Percentiles rank a stretch among this genome's conserved stretches.
phyloP scores from a whole-genome alignment of 2,329 filamentous ascomycete species.

The Ophiostoma pallidulum region DNA sequence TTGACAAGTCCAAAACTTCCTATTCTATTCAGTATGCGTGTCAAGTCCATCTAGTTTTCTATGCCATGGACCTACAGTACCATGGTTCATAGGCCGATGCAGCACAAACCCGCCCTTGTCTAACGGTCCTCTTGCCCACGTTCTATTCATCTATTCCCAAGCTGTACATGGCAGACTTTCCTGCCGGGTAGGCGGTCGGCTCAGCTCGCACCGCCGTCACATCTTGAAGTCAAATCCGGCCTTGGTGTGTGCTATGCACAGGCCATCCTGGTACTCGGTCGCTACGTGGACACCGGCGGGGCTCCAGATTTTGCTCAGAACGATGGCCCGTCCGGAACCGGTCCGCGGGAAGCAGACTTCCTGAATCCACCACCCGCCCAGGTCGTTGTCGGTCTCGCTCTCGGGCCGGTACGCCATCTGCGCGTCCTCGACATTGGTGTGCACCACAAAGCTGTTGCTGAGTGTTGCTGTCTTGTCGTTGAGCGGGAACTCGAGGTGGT shows the following conservation, averaged over 20 bases:
- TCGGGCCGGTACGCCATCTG: constrained; percentile 30
- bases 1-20: too few relatives aligned
- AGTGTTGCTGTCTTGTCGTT: constrained; percentile 34
- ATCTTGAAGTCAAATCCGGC: constrained; percentile 1
- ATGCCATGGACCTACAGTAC: too few relatives aligned
- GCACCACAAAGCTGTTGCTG: constrained; percentile 43
- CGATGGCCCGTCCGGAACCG: constrained; percentile 35
- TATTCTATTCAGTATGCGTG: too few relatives aligned
- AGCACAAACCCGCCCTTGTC: too few relatives aligned
- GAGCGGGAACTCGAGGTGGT: constrained; percentile 38
- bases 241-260: constrained; percentile 26
- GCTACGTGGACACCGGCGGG: constrained; percentile 43
- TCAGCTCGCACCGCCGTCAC: not conserved
- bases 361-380: constrained; percentile 42
- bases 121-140: too few relatives aligned
- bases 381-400: constrained; percentile 13
- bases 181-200: too few relatives aligned
- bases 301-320: constrained; percentile 46
- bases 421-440: constrained; percentile 38
- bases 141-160: too few relatives aligned
- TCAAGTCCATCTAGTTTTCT: too few relatives aligned
- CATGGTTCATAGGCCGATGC: too few relatives aligned
- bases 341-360: constrained; percentile 40
- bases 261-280: constrained; percentile 45
- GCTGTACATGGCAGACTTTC: too few relatives aligned